Evolutionary conservation across 2,329 filamentous ascomycete species (phyloP), one percentile per base, ranked within the genome.

Genomic region (Fusarium sp.): DNA sequence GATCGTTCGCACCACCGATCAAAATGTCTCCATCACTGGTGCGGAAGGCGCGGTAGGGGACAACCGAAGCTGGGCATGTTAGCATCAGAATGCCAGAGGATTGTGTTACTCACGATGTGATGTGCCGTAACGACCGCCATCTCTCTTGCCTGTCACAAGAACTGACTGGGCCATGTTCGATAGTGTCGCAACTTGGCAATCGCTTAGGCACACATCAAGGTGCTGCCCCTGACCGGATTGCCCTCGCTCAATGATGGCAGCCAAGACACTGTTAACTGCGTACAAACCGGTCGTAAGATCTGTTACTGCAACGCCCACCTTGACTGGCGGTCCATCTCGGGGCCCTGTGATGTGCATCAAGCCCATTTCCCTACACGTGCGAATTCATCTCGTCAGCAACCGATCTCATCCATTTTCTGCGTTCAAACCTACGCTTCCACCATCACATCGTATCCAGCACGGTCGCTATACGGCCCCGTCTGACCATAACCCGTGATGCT

Each of bases 371-470:
- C 63, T 65, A 35, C 9, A n/a, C 15, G 2, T 11, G 4, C 11
- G 9, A 30, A 50, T 6, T 10, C 15, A 10, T 3, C 27, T 12
- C 9, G 40, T 62, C 40, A 62, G n/a, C 22, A 3, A 22, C 8
- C 8, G 12, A 45, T 25, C 4, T 50, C 40, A 17, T 12, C 12
- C 22, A 17, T 25, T 2, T 2, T n/a, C 2, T 1, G 22, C 17
- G 7, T 56, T 32, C 4, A 25, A 2, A 50, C 59, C 1, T 35
- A 62, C 59, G 96, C 97, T 85, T 98, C 97, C 4, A 99, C 95
- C 95, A 99, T 98, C 76, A 99, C 96, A 83, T 99, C 96, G 85
- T 98, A 99, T 6, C 96, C 96, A 2, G 96, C 95, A 8, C 96
- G 90, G 71, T 91, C 89, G 4, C 92, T 90, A 82, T 97, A 97